Conservation (phyloP, 345 rosid genomes). For the Cochlearia excelsa region DNA sequence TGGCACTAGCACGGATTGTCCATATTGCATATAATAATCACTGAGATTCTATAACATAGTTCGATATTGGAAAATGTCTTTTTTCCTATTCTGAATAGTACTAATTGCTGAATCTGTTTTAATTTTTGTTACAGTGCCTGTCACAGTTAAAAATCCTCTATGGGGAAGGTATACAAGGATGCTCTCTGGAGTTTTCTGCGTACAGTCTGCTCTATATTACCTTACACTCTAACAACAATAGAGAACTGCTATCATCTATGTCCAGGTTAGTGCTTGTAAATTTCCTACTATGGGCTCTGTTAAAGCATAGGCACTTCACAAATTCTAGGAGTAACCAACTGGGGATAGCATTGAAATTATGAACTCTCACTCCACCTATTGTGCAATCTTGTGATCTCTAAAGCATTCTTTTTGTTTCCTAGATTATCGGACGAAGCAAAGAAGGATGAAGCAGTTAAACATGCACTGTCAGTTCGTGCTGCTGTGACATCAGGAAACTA, state of each 20-base stretch:
- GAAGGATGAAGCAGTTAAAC: conserved; percentile 73
- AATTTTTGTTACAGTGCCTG: conserved; percentile 64
- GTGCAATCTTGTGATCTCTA: neutral
- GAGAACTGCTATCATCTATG: conserved; percentile 87
- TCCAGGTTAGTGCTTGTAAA: conserved; percentile 57
- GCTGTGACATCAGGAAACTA: conserved; percentile 95
- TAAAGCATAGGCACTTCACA: conserved; percentile 4
- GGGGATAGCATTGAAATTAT: conserved; percentile 7
- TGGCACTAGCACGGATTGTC: conserved; percentile 26
- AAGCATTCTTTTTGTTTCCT: conserved; percentile 16
- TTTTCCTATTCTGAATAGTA: conserved; percentile 4
- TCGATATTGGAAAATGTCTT: neutral
- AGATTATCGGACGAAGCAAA: conserved; percentile 77
- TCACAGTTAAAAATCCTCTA: conserved; percentile 91
- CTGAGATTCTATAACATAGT: too few relatives aligned
- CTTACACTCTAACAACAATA: conserved; percentile 78
- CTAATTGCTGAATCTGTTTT: conserved; percentile 25
- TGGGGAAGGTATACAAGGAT: conserved; percentile 90
- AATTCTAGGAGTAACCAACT: conserved; percentile 1
- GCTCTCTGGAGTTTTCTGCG: conserved; percentile 89
- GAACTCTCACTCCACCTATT: conserved; percentile 11
- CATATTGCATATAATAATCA: conserved; percentile 18
- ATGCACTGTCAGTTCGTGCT: conserved; percentile 93
- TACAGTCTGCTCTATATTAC: conserved; percentile 82
- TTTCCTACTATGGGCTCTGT: conserved; percentile 15